Conservation (phyloP, 2,329 filamentous ascomycete genomes). For the Aspergillus vadensis region DNA sequence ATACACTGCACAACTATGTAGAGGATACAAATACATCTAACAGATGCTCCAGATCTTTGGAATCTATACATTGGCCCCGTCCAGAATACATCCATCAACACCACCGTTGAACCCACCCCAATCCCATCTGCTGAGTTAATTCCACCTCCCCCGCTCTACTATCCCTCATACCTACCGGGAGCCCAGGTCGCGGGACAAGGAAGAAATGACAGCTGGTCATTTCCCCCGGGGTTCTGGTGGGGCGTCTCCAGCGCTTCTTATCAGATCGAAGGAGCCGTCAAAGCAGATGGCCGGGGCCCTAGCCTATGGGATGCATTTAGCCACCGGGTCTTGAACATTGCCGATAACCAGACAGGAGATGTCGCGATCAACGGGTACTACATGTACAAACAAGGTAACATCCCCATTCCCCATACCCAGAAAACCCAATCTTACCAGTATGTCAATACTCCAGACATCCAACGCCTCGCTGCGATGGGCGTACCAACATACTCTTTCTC, state of each 20-base stretch:
- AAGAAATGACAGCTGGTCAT: not conserved
- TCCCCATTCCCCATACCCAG: no score
- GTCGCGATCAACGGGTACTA: conserved; percentile 52
- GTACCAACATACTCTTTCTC: conserved; percentile 42
- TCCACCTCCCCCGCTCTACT: conserved; percentile 1
- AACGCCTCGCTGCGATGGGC: conserved; percentile 16
- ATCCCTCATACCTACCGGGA: not conserved
- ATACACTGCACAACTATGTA: not conserved
- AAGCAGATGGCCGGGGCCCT: conserved; percentile 40
- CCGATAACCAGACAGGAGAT: conserved; percentile 46
- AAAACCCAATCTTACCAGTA: conserved; percentile 21
- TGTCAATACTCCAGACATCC: not conserved
- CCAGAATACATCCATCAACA: not conserved
- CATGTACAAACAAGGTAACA: conserved; percentile 50
- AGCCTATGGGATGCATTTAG: conserved; percentile 42
- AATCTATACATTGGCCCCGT: conserved; percentile 2
- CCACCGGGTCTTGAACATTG: conserved; percentile 34
- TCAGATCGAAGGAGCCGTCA: conserved; percentile 46
- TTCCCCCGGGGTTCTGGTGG: conserved; percentile 36
- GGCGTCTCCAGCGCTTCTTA: conserved; percentile 43
- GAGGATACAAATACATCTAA: not conserved
- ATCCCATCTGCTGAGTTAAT: not conserved
- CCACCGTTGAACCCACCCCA: conserved; percentile 2
- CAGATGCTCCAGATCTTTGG: not conserved
- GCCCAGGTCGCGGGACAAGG: not conserved